Percentiles rank a stretch among this genome's conserved stretches.
phyloP scores from a whole-genome alignment of 2,329 filamentous ascomycete genomes.

The Fusarium marasasianum region DNA sequence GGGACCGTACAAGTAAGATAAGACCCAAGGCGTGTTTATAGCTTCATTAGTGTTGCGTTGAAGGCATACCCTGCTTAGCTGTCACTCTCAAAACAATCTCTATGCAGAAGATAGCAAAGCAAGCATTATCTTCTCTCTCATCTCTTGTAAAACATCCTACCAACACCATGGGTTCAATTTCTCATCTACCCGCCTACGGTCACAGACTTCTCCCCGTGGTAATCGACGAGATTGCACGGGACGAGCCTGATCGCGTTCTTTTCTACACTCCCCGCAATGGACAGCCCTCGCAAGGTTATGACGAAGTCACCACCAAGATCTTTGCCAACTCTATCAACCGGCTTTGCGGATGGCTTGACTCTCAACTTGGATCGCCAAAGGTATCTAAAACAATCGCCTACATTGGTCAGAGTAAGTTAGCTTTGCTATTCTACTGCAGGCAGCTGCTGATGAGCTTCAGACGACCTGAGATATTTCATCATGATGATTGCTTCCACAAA shows the following conservation, averaged over 20 bases:
- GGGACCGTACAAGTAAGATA: neutral
- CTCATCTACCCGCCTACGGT: neutral
- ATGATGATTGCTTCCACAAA: neutral
- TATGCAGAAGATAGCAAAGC: neutral
- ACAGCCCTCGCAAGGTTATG: neutral
- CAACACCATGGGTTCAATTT: neutral
- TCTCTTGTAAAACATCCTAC: neutral
- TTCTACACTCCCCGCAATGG: neutral
- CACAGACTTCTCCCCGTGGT: neutral
- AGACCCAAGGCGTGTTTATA: neutral
- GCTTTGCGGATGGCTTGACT: neutral
- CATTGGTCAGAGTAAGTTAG: neutral
- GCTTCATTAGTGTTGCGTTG: neutral
- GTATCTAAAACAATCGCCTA: neutral
- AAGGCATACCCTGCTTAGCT: neutral
- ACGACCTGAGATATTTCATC: neutral
- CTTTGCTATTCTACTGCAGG: fast-evolving
- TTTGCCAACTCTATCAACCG: neutral
- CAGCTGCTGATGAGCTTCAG: neutral
- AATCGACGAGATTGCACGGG: neutral
- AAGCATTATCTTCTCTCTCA: neutral
- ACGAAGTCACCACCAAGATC: neutral
- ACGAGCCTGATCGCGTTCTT: neutral
- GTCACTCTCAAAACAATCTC: neutral
- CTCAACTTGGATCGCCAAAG: neutral